These are phyloP conservation scores for Alternaria sp. DNA, from an alignment of 2,329 filamentous ascomycete species.

Conservation along the genomic window DNA sequence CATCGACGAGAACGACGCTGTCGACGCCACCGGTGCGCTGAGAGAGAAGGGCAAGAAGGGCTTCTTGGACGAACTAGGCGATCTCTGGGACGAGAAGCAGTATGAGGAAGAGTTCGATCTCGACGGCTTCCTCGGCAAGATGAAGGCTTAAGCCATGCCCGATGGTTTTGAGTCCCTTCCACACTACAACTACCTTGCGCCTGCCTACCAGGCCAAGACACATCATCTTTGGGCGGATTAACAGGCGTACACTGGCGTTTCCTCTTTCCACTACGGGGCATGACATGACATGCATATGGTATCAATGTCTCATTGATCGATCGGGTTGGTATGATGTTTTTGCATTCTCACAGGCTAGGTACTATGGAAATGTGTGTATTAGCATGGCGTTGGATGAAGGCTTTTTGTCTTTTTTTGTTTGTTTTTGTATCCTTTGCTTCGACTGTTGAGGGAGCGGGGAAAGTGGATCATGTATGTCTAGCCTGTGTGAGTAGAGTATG, in stretches of 20 bases:
- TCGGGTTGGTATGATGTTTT: slow-evolving; percentile 1
- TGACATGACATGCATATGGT: background rate
- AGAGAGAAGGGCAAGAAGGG: slow-evolving; percentile 95
- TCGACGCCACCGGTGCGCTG: slow-evolving; percentile 82
- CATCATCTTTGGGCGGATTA: background rate
- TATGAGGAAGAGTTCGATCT: slow-evolving; percentile 98
- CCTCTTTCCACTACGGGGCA: background rate
- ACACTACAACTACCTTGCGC: background rate
- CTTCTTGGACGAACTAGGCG: slow-evolving; percentile 91
- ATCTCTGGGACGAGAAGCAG: slow-evolving; percentile 96
- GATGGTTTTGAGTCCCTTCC: background rate
- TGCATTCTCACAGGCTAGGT: background rate
- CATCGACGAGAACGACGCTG: slow-evolving; percentile 84
- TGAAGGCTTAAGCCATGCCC: slow-evolving; percentile 63
- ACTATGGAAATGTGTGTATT: slow-evolving; percentile 9
- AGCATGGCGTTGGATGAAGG: slow-evolving; percentile 26
- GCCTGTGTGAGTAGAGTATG: slow-evolving; percentile 1
- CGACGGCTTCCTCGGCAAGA: slow-evolving; percentile 92
- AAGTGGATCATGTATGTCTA: background rate
- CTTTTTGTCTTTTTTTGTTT: background rate
- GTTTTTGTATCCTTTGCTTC: background rate
- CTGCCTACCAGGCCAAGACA: background rate
- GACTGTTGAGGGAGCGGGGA: background rate
- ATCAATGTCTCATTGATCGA: background rate
- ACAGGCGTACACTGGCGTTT: background rate